Evolutionary conservation across 2,329 filamentous ascomycete species (phyloP).

Genomic region (Neurospora sp.): DNA sequence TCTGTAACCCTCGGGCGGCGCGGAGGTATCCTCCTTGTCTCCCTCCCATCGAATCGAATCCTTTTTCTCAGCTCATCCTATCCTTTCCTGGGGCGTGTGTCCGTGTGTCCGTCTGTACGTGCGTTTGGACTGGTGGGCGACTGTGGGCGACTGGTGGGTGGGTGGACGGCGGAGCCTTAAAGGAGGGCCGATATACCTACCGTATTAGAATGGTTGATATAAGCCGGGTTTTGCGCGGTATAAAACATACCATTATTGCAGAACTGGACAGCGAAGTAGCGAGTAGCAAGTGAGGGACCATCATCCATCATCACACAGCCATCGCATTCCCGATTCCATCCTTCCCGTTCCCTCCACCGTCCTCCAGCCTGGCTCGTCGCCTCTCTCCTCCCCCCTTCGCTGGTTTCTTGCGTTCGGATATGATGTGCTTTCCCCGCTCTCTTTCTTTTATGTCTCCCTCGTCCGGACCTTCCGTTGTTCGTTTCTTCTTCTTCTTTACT

Average conservation of each 20-base stretch:
- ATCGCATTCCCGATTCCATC: background rate
- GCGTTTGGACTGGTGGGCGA: background rate
- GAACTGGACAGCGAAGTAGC: background rate
- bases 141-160: background rate
- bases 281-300: background rate
- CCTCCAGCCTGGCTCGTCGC: background rate
- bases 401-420: background rate
- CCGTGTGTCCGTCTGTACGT: background rate
- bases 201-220: constrained; percentile 9
- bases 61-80: background rate
- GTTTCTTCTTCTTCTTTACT: background rate
- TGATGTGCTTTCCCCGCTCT: background rate
- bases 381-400: background rate
- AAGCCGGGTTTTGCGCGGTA: constrained; percentile 9
- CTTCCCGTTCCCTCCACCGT: background rate
- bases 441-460: background rate
- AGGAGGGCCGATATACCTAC: constrained; percentile 5
- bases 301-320: background rate
- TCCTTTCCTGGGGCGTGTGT: background rate
- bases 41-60: background rate
- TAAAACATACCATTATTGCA: constrained; percentile 12
- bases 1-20: background rate
- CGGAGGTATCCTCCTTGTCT: background rate
- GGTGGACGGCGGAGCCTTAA: constrained; percentile 7
- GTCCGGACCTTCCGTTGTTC: background rate